Evolutionary conservation across 75 land plant genomes (phyloP).

Genomic region (Selaginella tamariscina): DNA sequence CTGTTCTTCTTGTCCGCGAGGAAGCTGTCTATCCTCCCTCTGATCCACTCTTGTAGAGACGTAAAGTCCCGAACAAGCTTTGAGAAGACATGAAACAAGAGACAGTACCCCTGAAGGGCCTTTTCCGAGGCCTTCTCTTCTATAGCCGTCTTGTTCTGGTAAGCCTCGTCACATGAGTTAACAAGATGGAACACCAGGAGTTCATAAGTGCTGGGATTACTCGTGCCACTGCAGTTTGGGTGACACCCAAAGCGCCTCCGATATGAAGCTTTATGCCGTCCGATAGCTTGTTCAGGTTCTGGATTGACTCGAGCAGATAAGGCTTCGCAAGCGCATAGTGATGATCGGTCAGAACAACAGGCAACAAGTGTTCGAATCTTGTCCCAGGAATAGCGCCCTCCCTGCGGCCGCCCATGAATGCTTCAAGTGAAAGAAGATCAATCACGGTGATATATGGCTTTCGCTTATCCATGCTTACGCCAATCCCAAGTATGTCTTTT

Average conservation of each 20-base stretch:
- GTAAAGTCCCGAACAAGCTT: background rate
- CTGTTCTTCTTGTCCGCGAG: background rate
- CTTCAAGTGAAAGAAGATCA: constrained; percentile 18
- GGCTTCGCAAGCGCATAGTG: constrained; percentile 15
- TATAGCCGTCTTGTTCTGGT: background rate
- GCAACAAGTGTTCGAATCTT: constrained; percentile 15
- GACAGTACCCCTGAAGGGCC: constrained; percentile 24
- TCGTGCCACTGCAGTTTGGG: background rate
- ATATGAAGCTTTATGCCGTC: background rate
- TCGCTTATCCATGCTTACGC: background rate
- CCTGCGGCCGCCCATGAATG: constrained; percentile 6
- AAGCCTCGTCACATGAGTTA: constrained; percentile 15
- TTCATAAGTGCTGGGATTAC: constrained; percentile 16
- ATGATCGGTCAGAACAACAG: constrained; percentile 5
- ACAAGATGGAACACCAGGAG: constrained; percentile 16
- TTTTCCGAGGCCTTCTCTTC: constrained; percentile 15
- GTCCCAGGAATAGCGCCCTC: constrained; percentile 14
- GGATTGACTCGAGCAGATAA: background rate
- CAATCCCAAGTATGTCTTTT: constrained; percentile 18
- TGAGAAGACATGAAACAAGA: constrained; percentile 16
- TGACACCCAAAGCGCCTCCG: background rate
- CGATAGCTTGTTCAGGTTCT: background rate
- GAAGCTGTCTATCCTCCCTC: background rate
- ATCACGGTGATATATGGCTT: background rate
- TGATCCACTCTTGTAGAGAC: background rate